Conservation (phyloP, 2,329 filamentous ascomycete genomes). For the Dendryphion nanum region DNA sequence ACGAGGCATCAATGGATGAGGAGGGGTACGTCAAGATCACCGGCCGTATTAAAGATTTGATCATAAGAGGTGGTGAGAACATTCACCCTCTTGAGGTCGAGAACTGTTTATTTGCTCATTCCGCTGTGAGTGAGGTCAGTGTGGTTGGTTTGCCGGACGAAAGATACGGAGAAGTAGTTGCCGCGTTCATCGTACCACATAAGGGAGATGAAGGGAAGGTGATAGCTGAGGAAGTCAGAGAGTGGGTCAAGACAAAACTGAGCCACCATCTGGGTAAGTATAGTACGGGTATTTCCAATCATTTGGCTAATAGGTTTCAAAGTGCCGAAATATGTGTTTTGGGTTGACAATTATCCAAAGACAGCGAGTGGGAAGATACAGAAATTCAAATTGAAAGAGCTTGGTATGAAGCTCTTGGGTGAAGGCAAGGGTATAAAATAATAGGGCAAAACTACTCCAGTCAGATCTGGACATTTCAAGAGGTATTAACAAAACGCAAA, state of each 20-base stretch:
- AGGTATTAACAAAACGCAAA: no score
- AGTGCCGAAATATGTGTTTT: constrained; percentile 90
- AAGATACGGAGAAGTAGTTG: constrained; percentile 81
- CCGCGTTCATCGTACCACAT: constrained; percentile 70
- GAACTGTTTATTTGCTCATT: constrained; percentile 76
- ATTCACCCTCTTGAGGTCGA: constrained; percentile 94
- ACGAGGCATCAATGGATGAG: constrained; percentile 82
- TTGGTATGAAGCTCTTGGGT: constrained; percentile 53
- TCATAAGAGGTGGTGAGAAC: constrained; percentile 93
- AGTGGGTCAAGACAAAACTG: constrained; percentile 70
- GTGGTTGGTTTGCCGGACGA: constrained; percentile 83
- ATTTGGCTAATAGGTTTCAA: background rate
- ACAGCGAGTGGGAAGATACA: constrained; percentile 96
- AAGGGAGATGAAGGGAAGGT: constrained; percentile 39
- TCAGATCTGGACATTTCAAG: no score
- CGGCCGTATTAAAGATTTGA: constrained; percentile 89
- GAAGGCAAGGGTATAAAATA: constrained; percentile 34
- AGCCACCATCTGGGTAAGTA: constrained; percentile 65
- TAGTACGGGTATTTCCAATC: background rate
- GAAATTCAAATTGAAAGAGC: constrained; percentile 80
- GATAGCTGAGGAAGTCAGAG: constrained; percentile 59
- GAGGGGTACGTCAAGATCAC: constrained; percentile 87
- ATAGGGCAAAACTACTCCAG: no score
- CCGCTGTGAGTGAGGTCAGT: constrained; percentile 69
- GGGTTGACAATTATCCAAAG: constrained; percentile 81